Evolutionary conservation across 495 filamentous ascomycete species (phyloP).

Genomic region (Hypomontagnella submonticulosa): DNA sequence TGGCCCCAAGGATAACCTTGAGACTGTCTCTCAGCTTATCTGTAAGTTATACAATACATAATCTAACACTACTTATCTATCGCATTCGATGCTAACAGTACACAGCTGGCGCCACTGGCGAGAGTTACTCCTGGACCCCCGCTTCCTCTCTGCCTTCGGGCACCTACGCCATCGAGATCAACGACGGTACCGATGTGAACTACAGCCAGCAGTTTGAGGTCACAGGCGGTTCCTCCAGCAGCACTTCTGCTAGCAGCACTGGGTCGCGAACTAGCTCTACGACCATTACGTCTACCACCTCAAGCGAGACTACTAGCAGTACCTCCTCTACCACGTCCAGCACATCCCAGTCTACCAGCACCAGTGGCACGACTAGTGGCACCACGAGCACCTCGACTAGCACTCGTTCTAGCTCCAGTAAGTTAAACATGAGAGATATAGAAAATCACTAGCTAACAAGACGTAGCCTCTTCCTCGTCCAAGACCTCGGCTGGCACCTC

Average conservation of each 20-base stretch:
- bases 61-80: neutral
- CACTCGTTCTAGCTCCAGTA: constrained; percentile 43
- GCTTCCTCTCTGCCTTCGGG: constrained; percentile 50
- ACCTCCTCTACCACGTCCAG: constrained; percentile 40
- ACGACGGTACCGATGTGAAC: constrained; percentile 50
- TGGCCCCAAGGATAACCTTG: constrained; percentile 49
- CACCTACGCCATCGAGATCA: constrained; percentile 59
- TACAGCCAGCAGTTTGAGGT: constrained; percentile 54
- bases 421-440: constrained; percentile 24
- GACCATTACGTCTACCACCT: constrained; percentile 32
- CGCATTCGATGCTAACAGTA: constrained; percentile 27
- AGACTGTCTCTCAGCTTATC: constrained; percentile 49
- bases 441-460: constrained; percentile 33
- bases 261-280: constrained; percentile 31
- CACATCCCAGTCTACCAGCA: neutral
- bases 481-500: constrained; percentile 29
- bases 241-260: constrained; percentile 37
- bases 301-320: constrained; percentile 45
- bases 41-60: constrained; percentile 49
- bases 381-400: constrained; percentile 27
- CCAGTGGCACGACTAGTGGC: constrained; percentile 22
- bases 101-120: constrained; percentile 46
- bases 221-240: constrained; percentile 41
- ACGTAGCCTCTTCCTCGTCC: constrained; percentile 38
- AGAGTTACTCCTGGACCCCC: constrained; percentile 50